Base-by-base conservation (phyloP, 192 early-diverging fungal species). In the Glomus cerebriforme region DNA sequence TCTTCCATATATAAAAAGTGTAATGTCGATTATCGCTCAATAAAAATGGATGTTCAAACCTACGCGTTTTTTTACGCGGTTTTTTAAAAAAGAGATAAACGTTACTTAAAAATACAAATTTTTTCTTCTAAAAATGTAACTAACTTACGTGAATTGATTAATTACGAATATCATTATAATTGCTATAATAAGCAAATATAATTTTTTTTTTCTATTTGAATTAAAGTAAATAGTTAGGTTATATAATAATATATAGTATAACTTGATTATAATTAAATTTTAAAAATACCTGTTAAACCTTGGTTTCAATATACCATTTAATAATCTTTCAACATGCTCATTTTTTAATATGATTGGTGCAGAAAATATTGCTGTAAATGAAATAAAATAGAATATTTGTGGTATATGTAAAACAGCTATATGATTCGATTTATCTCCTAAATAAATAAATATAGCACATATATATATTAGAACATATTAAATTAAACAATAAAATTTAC, bases 11-110 rank as follows among this genome's bases (percentile, higher is more conserved):
- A 82, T 99, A 99, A 81, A 99, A 99, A 7, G 95, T 90, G 76
- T 94, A 97, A 86, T 99, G 97, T 37, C 97, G 89, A 82, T 99
- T 99, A 81, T 99, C 97, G 79, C 92, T 91, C 29, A 98, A 87
- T 66, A 99, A 82, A 82, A 97, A 99, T 60, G 96, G 95, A 79
- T 99, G 97, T 81, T 95, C 96, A 76, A 91, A 86, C 2, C 94
- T 95, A 73, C 24, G 26, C n/a, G 31, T 13, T 58, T 32, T 58
- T 58, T 59, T 27, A n/a, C n/a, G n/a, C n/a, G n/a, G n/a, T 9
- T 4, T 7, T 7, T 15, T 22, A 47, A 7, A 37, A 37, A 37
- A 37, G 8, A 43, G 39, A 43, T 43, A 43, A 43, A 10, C 12
- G 12, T 12, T 43, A 43, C 39, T 43, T 43, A 43, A 43, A 43